phyloP scores from a whole-genome alignment of 192 early-diverging fungal genomes.

The Coemansia sp. region DNA sequence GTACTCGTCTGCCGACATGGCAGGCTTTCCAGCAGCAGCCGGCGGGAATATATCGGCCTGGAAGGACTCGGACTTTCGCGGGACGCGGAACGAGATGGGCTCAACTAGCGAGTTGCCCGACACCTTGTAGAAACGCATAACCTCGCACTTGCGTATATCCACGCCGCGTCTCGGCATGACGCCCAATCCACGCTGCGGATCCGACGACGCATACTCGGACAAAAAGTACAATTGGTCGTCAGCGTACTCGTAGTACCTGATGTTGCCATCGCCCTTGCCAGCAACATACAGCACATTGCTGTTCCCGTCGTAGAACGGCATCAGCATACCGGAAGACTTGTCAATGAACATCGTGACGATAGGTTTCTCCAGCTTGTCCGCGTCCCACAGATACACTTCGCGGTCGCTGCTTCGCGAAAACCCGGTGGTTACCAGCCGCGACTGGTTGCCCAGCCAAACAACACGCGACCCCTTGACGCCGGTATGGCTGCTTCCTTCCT shows the following conservation, averaged over 20 bases:
- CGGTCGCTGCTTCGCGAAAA: slow-evolving; percentile 92
- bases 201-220: slow-evolving; percentile 85
- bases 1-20: slow-evolving; percentile 89
- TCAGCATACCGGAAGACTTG: slow-evolving; percentile 91
- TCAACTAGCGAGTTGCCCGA: slow-evolving; percentile 78
- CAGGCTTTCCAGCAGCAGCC: slow-evolving; percentile 72
- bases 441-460: slow-evolving; percentile 79
- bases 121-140: slow-evolving; percentile 93
- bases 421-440: slow-evolving; percentile 87
- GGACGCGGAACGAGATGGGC: slow-evolving; percentile 96
- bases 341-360: slow-evolving; percentile 79
- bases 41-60: slow-evolving; percentile 95
- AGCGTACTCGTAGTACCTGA: slow-evolving; percentile 97
- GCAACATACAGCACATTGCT: slow-evolving; percentile 91
- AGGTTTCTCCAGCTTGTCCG: slow-evolving; percentile 66
- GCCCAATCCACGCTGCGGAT: slow-evolving; percentile 91
- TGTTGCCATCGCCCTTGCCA: slow-evolving; percentile 98
- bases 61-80: slow-evolving; percentile 93
- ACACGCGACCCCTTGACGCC: slow-evolving; percentile 97
- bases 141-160: slow-evolving; percentile 84
- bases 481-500: slow-evolving; percentile 82
- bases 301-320: slow-evolving; percentile 94
- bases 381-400: slow-evolving; percentile 92
- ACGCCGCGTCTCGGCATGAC: slow-evolving; percentile 93
- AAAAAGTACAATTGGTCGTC: slow-evolving; percentile 89